Evolutionary conservation across 2,329 filamentous ascomycete species (phyloP), one percentile per base, ranked within the genome.

Genomic region (Beauveria bassiana): DNA sequence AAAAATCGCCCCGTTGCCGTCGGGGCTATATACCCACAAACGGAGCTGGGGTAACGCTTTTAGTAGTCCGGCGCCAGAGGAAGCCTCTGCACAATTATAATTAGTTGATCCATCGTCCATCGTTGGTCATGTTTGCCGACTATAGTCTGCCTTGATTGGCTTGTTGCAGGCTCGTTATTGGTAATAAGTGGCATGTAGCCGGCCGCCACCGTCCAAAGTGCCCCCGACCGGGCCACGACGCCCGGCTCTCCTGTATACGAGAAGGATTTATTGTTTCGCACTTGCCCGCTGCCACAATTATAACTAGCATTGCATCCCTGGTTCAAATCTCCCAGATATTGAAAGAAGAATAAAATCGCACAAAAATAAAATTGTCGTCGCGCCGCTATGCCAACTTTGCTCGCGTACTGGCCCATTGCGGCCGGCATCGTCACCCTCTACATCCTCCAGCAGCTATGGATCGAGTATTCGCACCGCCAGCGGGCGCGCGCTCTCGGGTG

Each of bases 321-420:
- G 9, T 54, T 20, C 38, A 5, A 5, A 22, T 20, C 52, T 22
- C 9, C 14, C 9, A 28, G 20, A 34, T 18, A 10, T 40, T 16
- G 43, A 2, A 6, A 46, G 20, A 46, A 43, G 3, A 22, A 46
- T 5, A 24, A 24, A 46, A n/a, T 28, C 8, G 22, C 34, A 28
- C 34, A 5, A 38, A 38, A 38, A 38, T 16, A 38, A 14, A 14
- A 1, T 31, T 31, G 16, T 51, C 18, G 10, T 20, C 50, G 20
- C 38, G 14, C 14, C 2, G n/a, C n/a, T 10, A 59, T 59, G 57
- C 47, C 38, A 14, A 8, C 22, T 18, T 38, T 59, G 9, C n/a
- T 59, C n/a, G 47, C 47, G 14, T 59, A 51, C 40, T 59, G 57
- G 57, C 57, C 57, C 38, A 38, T 52, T 5, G 57, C 26, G 10